Evolutionary conservation across 768 basidiomycete species (phyloP).

Genomic region (Hypholoma sublateritium): DNA sequence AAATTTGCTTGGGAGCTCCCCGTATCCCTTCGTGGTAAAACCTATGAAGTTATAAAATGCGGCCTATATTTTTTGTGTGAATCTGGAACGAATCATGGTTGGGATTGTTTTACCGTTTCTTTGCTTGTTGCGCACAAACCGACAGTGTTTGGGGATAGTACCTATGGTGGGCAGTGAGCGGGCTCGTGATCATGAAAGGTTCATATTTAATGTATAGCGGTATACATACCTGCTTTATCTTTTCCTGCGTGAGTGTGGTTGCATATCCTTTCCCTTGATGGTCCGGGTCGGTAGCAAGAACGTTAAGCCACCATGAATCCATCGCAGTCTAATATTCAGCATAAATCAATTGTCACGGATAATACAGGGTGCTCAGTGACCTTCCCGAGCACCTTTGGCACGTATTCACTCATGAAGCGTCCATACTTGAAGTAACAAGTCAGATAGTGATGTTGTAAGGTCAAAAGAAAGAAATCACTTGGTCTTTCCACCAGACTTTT

Average conservation of each 20-base stretch:
- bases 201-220: not conserved
- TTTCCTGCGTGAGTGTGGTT: not conserved
- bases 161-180: not conserved
- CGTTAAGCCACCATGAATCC: slow-evolving; percentile 4
- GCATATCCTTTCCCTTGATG: slow-evolving; percentile 2
- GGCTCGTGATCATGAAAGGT: not conserved
- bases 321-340: not conserved
- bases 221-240: not conserved
- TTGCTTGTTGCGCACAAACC: slow-evolving; percentile 1
- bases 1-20: not conserved
- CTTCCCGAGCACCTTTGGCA: not conserved
- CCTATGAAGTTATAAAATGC: not conserved
- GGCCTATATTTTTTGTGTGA: not conserved
- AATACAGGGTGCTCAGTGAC: not conserved
- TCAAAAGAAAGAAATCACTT: not conserved
- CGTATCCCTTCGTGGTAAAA: not conserved
- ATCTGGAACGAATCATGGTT: too few relatives aligned
- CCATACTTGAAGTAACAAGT: not conserved
- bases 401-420: not conserved
- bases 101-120: too few relatives aligned
- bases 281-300: slow-evolving; percentile 3
- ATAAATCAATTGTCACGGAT: not conserved
- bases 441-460: not conserved
- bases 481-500: not conserved
- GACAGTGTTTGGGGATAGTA: not conserved